Percentiles rank a stretch among this genome's conserved stretches.
Conservation (phyloP, 2,329 filamentous ascomycete genomes). For the Ceratocystis colombiana region DNA sequence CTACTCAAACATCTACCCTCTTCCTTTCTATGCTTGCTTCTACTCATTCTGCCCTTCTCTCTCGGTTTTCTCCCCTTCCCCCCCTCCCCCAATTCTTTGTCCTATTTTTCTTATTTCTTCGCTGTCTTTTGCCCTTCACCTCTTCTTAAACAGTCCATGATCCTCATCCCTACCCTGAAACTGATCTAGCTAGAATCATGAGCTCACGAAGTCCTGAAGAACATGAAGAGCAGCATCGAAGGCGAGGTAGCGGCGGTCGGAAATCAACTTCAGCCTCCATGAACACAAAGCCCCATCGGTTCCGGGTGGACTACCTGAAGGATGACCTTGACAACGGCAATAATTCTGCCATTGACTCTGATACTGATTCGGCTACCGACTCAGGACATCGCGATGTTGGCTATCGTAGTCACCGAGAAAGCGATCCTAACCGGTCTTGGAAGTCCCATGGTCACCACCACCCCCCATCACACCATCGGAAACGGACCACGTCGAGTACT, state of each 20-base stretch:
- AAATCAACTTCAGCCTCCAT: conserved; percentile 11
- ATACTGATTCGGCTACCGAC: conserved; percentile 2
- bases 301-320: conserved; percentile 7
- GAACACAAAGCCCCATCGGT: conserved; percentile 2
- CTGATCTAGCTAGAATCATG: conserved; percentile 11
- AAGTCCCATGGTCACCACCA: background rate
- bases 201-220: conserved; percentile 18
- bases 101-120: background rate
- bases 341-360: conserved; percentile 14
- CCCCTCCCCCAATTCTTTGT: background rate
- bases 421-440: background rate
- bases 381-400: background rate
- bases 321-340: conserved; percentile 15
- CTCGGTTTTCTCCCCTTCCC: background rate
- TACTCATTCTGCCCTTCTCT: background rate
- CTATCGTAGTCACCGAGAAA: conserved; percentile 1
- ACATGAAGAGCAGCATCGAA: conserved; percentile 15
- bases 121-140: background rate
- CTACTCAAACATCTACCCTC: background rate
- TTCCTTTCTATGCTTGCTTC: background rate
- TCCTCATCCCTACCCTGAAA: conserved; percentile 4
- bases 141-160: background rate
- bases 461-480: background rate
- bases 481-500: conserved; percentile 13
- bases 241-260: conserved; percentile 10